Conservation (phyloP, 768 basidiomycete genomes). For the Lentinula sp. region DNA sequence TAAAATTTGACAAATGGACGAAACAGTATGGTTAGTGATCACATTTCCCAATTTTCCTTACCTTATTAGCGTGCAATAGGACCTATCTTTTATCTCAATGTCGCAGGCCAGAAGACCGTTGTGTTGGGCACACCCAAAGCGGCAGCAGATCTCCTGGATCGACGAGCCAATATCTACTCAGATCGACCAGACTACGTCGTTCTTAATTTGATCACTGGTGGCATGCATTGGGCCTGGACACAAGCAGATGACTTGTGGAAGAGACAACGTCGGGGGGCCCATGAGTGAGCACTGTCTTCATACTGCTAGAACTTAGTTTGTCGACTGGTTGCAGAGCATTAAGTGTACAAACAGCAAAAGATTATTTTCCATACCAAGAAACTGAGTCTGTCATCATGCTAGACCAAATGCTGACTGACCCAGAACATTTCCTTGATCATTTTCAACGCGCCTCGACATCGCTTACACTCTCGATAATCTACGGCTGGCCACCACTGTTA, state of each 20-base stretch:
- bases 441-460: conserved; percentile 11
- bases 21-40: conserved; percentile 23
- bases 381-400: background rate
- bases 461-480: conserved; percentile 10
- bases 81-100: conserved; percentile 2
- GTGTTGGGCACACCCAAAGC: background rate
- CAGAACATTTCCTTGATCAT: background rate
- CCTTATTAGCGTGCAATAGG: background rate
- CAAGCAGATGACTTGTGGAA: background rate
- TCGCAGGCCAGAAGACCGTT: background rate
- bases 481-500: conserved; percentile 10
- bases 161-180: background rate
- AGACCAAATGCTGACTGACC: background rate
- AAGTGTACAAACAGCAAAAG: background rate
- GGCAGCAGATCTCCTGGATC: conserved; percentile 4
- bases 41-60: background rate
- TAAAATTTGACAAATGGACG: conserved; percentile 23
- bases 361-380: background rate
- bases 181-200: background rate
- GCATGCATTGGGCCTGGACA: background rate
- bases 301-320: background rate
- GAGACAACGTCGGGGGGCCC: conserved; percentile 16
- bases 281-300: conserved; percentile 5
- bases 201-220: background rate
- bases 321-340: background rate